Percentiles rank a stretch among this genome's conserved stretches.
Evolutionary conservation across 176 grass and related monocot species (phyloP).

Genomic region (Cenchrus fungigraminus): DNA sequence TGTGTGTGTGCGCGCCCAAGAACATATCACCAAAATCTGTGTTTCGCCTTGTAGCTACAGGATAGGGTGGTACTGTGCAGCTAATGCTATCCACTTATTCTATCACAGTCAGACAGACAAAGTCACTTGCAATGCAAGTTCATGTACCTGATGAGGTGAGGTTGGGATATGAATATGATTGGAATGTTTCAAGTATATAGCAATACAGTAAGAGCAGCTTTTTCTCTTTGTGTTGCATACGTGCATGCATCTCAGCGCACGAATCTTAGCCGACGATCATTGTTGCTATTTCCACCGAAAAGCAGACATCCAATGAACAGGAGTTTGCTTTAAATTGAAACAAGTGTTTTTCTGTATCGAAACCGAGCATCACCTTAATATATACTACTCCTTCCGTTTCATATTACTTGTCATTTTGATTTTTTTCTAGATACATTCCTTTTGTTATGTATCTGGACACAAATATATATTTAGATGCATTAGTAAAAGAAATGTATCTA

Average conservation of each 20-base stretch:
- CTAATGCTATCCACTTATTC: neutral
- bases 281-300: neutral
- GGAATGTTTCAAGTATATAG: neutral
- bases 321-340: neutral
- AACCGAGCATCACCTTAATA: neutral
- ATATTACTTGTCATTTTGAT: too few species aligned
- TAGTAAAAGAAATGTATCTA: too few species aligned
- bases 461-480: too few species aligned
- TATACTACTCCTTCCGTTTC: neutral
- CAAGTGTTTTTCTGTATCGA: too few species aligned
- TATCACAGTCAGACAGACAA: neutral
- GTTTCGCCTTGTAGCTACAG: neutral
- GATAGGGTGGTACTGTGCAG: neutral
- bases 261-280: neutral
- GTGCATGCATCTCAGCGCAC: neutral
- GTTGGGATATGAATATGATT: constrained; percentile 28
- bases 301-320: neutral
- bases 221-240: neutral
- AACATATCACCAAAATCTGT: neutral
- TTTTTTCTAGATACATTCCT: too few species aligned
- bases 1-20: neutral
- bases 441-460: too few species aligned
- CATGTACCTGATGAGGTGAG: neutral
- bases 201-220: neutral
- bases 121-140: neutral